Conservation (phyloP, 306 rosid genomes). For the Cyamopsis tetragonoloba region DNA sequence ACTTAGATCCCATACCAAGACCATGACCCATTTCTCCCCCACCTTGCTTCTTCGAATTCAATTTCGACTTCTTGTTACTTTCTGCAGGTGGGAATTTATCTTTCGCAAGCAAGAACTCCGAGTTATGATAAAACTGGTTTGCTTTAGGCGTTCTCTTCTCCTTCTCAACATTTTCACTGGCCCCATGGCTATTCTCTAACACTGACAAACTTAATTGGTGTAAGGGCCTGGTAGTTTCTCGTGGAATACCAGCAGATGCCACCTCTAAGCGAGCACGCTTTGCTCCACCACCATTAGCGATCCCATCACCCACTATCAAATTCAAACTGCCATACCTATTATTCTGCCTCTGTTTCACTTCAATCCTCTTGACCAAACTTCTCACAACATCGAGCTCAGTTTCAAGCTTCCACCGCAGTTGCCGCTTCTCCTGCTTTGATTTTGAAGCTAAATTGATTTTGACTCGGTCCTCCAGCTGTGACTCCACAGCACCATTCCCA, state of each 20-base stretch:
- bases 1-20: conserved; percentile 68
- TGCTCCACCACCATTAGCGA: conserved; percentile 44
- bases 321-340: conserved; percentile 37
- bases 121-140: conserved; percentile 78
- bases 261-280: conserved; percentile 68
- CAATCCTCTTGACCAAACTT: conserved; percentile 70
- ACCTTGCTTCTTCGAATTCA: conserved; percentile 64
- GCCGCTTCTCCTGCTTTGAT: conserved; percentile 57
- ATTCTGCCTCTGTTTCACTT: conserved; percentile 66
- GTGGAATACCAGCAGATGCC: conserved; percentile 54
- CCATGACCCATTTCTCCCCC: conserved; percentile 59
- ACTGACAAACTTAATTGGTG: conserved; percentile 62
- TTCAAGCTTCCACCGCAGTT: conserved; percentile 66
- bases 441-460: conserved; percentile 39
- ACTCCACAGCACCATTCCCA: conserved; percentile 40
- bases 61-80: conserved; percentile 76
- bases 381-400: conserved; percentile 59
- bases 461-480: conserved; percentile 31
- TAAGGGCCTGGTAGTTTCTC: conserved; percentile 57
- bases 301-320: conserved; percentile 29
- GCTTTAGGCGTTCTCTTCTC: conserved; percentile 97
- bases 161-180: conserved; percentile 68
- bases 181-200: conserved; percentile 68
- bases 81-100: conserved; percentile 90
- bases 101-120: conserved; percentile 89